Evolutionary conservation across 108 stramenopile species (phyloP).

Genomic region (Pseudonitzschia multiseries): DNA sequence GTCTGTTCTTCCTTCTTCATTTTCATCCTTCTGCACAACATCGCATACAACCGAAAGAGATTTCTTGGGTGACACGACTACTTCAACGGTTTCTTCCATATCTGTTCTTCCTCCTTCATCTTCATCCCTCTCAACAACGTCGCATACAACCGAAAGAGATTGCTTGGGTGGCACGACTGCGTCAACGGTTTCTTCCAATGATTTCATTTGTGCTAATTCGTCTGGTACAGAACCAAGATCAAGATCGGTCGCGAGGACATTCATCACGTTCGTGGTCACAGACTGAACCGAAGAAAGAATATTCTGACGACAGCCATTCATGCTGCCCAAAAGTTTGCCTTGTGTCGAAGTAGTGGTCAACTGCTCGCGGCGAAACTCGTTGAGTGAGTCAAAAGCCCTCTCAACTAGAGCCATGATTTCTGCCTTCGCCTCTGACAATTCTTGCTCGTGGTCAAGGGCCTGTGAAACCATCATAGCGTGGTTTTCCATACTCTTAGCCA

Average conservation of each 20-base stretch:
- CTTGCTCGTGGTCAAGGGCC: slow-evolving; percentile 45
- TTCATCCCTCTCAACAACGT: too few relatives aligned
- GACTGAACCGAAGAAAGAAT: slow-evolving; percentile 10
- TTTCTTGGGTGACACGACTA: slow-evolving; percentile 1
- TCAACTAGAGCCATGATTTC: slow-evolving; percentile 57
- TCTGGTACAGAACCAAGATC: neutral
- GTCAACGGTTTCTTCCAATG: neutral
- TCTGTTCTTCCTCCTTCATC: neutral
- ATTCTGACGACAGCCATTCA: neutral
- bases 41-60: neutral
- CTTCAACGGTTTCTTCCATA: neutral
- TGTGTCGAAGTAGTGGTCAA: neutral
- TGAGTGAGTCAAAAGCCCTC: slow-evolving; percentile 43
- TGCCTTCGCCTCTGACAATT: slow-evolving; percentile 49
- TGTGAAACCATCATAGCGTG: slow-evolving; percentile 55
- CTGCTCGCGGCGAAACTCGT: slow-evolving; percentile 34
- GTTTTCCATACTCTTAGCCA: slow-evolving; percentile 39
- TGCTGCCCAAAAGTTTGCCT: neutral
- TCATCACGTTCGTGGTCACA: slow-evolving; percentile 3
- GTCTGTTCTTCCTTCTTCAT: neutral
- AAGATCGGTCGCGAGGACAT: neutral
- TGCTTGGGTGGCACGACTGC: too few relatives aligned
- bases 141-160: too few relatives aligned
- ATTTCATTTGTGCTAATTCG: neutral
- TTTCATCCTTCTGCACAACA: neutral